Percentiles rank a stretch among this genome's conserved stretches.
Conservation (phyloP, 179 eudicot species). For the Heliamphora ciliata region DNA sequence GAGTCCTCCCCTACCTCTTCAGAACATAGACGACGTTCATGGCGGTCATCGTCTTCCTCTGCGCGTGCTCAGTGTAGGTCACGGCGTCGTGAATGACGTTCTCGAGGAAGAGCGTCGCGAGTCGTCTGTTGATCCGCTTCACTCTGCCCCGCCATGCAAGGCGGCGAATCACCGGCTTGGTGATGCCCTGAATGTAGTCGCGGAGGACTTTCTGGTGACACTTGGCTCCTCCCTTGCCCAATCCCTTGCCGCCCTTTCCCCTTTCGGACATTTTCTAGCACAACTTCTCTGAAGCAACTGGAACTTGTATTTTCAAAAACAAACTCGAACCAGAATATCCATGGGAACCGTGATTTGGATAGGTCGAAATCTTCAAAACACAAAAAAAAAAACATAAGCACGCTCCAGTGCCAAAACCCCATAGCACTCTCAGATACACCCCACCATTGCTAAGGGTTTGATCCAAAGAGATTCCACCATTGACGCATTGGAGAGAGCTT, state of each 20-base stretch:
- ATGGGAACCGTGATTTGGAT: no score
- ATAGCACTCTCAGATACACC: no score
- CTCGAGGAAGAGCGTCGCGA: slow-evolving; percentile 22
- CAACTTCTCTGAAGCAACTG: no score
- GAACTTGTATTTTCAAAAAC: no score
- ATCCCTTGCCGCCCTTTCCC: slow-evolving; percentile 14
- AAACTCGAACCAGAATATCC: no score
- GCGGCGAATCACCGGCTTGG: slow-evolving; percentile 23
- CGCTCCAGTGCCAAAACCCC: no score
- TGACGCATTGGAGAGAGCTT: no score
- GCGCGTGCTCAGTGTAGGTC: slow-evolving; percentile 21
- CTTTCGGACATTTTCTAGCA: slow-evolving; percentile 14
- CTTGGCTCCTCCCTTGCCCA: slow-evolving; percentile 24
- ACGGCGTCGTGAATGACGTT: slow-evolving; percentile 22
- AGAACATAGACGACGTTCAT: slow-evolving; percentile 18
- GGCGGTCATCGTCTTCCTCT: slow-evolving; percentile 21
- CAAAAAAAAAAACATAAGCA: no score
- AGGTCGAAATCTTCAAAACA: no score
- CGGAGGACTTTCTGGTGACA: slow-evolving; percentile 18
- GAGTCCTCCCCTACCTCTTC: slow-evolving; percentile 19
- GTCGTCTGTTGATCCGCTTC: slow-evolving; percentile 24
- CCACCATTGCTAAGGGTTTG: no score
- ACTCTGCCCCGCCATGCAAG: slow-evolving; percentile 17
- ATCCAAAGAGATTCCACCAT: no score
- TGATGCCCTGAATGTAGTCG: slow-evolving; percentile 22